Evolutionary conservation across 139 green algal species (phyloP), one percentile per base, ranked within the genome.

Genomic region (Trebouxia sp.): DNA sequence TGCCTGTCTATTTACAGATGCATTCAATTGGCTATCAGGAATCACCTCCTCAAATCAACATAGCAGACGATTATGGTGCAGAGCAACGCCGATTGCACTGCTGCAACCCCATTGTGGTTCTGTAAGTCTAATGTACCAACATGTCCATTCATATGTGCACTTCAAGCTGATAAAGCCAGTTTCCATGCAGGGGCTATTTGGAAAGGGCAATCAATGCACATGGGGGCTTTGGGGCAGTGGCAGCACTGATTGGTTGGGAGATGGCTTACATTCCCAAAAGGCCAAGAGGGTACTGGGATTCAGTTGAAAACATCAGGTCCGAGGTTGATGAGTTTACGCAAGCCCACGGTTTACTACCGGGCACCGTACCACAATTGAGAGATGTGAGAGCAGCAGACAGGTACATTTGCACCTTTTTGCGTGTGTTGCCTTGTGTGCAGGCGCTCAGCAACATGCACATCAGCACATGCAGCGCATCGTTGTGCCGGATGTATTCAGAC

Each of bases 251-350:
- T 20, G 88, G 89, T 11, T 92, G 89, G 89, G 32, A 77, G 50
- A 79, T 82, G 62, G 50, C 75, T 35, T 67, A 72, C 77, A 88
- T 82, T 38, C 38, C n/a, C 24, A 82, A 83, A 65, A 85, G 87
- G 55, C 90, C 85, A 17, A 76, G 72, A 11, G 89, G 90, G 10
- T 94, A 90, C 48, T 94, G 90, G 90, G 67, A 90, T 65, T 69
- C 82, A 28, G 32, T 83, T 3, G 70, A 65, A 11, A 94, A 93
- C 51, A 53, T 92, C 30, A 75, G 67, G 39, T 35, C 65, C 0
- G 87, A 91, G 66, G 50, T 93, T 37, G 75, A 85, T 42, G 88
- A 87, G 1, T 93, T 93, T 69, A 87, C 87, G 26, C 48, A 74
- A 5, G 85, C 85, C 51, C 38, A 85, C 26, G 77, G 75, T 12